phyloP scores from a whole-genome alignment of 2,329 filamentous ascomycete genomes.

The Colletotrichum truncatum region DNA sequence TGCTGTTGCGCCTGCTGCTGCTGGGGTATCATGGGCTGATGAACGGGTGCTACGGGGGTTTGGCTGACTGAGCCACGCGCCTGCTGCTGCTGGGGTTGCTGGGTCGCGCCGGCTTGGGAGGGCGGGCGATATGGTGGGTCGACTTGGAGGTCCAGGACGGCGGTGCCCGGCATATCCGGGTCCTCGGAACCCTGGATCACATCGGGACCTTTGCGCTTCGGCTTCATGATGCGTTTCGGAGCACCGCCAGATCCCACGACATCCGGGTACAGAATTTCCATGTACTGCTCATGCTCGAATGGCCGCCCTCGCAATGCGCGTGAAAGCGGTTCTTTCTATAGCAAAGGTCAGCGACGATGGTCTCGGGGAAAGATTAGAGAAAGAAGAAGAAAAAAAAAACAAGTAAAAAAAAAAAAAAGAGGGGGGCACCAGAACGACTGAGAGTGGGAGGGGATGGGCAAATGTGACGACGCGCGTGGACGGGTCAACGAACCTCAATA shows the following conservation, averaged over 20 bases:
- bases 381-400: too few relatives aligned
- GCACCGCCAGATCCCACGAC: constrained; percentile 68
- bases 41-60: constrained; percentile 35
- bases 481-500: constrained; percentile 58
- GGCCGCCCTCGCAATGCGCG: constrained; percentile 64
- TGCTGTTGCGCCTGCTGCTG: constrained; percentile 32
- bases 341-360: constrained; percentile 30
- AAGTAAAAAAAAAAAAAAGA: background rate
- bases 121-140: constrained; percentile 40
- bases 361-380: too few relatives aligned
- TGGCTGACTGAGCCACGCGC: constrained; percentile 40
- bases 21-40: constrained; percentile 35
- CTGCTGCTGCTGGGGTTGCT: constrained; percentile 35
- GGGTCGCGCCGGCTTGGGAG: constrained; percentile 29
- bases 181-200: constrained; percentile 52
- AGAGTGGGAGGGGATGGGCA: too few relatives aligned
- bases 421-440: background rate
- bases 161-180: constrained; percentile 57
- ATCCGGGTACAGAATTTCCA: constrained; percentile 69
- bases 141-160: constrained; percentile 54
- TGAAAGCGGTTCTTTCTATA: constrained; percentile 65
- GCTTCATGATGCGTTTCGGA: constrained; percentile 67
- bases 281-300: constrained; percentile 69
- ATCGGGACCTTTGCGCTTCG: constrained; percentile 59
- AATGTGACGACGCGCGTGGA: background rate